A percentile compares a stretch with the other conserved stretches of the same genome.
phyloP scores from a whole-genome alignment of 306 rosid genomes.

The Trichosanthes cucumerina region DNA sequence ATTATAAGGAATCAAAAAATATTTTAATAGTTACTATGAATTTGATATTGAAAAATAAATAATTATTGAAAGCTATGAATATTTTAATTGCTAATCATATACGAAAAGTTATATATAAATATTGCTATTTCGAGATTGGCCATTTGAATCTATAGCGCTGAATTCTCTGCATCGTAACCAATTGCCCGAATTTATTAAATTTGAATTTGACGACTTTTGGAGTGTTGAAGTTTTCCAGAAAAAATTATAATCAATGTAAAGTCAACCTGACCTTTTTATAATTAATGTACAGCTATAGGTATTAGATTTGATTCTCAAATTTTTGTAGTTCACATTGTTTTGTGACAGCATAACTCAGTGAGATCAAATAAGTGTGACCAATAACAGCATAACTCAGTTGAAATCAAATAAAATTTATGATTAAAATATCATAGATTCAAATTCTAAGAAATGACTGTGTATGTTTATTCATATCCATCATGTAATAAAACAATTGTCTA shows the following conservation, averaged over 20 bases:
- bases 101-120: background rate
- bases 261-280: background rate
- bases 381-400: too few relatives aligned
- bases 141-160: background rate
- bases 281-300: background rate
- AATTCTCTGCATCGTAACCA: background rate
- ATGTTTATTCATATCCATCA: too few relatives aligned
- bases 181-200: background rate
- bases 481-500: too few relatives aligned
- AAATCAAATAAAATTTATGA: too few relatives aligned
- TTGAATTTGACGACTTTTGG: background rate
- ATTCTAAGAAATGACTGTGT: too few relatives aligned
- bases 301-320: background rate
- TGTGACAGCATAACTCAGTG: too few relatives aligned
- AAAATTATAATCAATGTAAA: background rate
- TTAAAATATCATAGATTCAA: too few relatives aligned
- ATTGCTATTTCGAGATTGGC: background rate
- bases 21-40: background rate
- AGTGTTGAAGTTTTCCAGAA: background rate
- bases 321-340: background rate
- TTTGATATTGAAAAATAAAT: too few relatives aligned
- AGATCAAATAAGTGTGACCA: too few relatives aligned
- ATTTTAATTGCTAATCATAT: too few relatives aligned
- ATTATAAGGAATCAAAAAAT: too few relatives aligned
- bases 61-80: background rate